Evolutionary conservation across 768 basidiomycete genomes (phyloP).

Genomic region (Leccinum disarticulatum): DNA sequence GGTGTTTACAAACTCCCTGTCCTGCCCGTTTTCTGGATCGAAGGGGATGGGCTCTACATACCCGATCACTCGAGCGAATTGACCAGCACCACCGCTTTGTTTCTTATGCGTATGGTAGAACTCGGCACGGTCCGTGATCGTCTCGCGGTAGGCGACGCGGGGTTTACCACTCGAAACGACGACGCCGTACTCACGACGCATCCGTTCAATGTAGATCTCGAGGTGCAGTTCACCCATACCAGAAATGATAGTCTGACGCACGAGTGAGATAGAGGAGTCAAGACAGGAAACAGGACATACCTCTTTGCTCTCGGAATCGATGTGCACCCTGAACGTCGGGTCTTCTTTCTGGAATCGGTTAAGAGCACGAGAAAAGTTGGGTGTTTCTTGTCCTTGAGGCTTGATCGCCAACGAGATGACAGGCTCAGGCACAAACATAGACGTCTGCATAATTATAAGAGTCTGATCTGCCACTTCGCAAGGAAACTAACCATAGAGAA

Average conservation of each 20-base stretch:
- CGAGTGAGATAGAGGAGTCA: not conserved
- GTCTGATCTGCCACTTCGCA: not conserved
- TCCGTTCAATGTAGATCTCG: constrained; percentile 98
- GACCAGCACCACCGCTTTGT: constrained; percentile 96
- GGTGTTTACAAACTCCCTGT: constrained; percentile 77
- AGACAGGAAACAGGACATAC: constrained; percentile 36
- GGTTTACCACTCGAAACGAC: constrained; percentile 94
- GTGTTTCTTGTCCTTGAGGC: constrained; percentile 87
- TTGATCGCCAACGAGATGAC: constrained; percentile 96
- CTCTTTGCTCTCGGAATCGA: constrained; percentile 94
- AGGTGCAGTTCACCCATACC: constrained; percentile 99
- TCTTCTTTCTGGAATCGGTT: constrained; percentile 99
- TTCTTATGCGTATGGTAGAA: constrained; percentile 97
- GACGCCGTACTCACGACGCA: constrained; percentile 96
- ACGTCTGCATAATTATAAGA: constrained; percentile 56
- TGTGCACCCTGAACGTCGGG: constrained; percentile 96
- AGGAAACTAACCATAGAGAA: constrained; percentile 80
- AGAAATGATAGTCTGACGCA: constrained; percentile 87
- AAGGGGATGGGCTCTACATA: constrained; percentile 85
- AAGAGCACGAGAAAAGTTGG: constrained; percentile 94
- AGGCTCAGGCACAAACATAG: constrained; percentile 98
- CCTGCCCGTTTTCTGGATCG: constrained; percentile 76
- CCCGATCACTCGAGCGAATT: constrained; percentile 92
- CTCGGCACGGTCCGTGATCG: constrained; percentile 76
- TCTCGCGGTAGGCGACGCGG: constrained; percentile 95